Conservation (phyloP, 345 rosid species). For the Gossypium longicalyx region DNA sequence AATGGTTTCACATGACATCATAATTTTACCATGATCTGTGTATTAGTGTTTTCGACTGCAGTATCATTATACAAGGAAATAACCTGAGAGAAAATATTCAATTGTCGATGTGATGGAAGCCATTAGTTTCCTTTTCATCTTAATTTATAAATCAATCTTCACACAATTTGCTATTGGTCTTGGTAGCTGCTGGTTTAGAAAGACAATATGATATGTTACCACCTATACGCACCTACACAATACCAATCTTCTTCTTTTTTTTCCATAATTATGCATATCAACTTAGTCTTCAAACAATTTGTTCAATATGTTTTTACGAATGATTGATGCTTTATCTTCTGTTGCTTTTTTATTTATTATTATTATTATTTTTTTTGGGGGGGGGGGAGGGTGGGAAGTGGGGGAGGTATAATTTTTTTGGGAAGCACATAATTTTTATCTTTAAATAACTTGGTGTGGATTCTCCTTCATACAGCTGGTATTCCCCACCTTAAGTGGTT, state of each 20-base stretch:
- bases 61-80: background rate
- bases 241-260: background rate
- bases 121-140: background rate
- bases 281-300: background rate
- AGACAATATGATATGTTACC: background rate
- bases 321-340: background rate
- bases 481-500: conserved; percentile 85
- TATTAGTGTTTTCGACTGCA: background rate
- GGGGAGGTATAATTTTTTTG: too few species aligned
- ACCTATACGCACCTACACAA: too few species aligned
- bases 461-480: conserved; percentile 49
- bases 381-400: too few species aligned
- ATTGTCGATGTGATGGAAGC: background rate
- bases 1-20: background rate
- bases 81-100: background rate
- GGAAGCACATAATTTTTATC: background rate
- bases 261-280: background rate
- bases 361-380: background rate
- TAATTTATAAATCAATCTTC: background rate
- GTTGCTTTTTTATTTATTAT: too few species aligned
- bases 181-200: conserved; percentile 2
- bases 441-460: conserved; percentile 1
- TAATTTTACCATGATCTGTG: background rate
- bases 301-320: background rate
- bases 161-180: background rate